phyloP scores from a whole-genome alignment of 164 flowering plant genomes.

The grape (Vitis vinifera) region DNA sequence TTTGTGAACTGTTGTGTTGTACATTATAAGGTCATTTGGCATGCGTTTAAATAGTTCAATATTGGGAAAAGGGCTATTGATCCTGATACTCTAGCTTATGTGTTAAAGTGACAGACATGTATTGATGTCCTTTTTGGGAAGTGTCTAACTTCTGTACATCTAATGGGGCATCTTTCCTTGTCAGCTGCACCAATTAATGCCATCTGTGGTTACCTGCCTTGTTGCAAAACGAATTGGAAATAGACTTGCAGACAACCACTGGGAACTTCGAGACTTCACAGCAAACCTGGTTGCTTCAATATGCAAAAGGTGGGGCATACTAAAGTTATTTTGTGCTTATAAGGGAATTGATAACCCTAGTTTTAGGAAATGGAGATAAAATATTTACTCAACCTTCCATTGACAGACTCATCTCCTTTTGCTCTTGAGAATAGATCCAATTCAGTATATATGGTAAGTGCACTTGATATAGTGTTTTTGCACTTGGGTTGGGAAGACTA shows the following conservation, averaged over 20 bases:
- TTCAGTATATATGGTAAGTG: background rate
- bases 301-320: conserved; percentile 71
- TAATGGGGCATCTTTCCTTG: conserved; percentile 17
- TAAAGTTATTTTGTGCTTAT: background rate
- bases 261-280: conserved; percentile 89
- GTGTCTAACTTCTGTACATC: conserved; percentile 2
- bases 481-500: background rate
- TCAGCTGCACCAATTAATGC: conserved; percentile 97
- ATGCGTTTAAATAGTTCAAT: no score
- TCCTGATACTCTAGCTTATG: background rate
- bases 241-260: conserved; percentile 81
- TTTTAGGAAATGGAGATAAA: background rate
- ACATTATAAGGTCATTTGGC: no score
- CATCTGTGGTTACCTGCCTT: conserved; percentile 90
- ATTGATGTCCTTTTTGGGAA: background rate
- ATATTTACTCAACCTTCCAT: background rate
- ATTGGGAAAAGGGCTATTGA: background rate
- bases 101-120: background rate
- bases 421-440: background rate
- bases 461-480: background rate
- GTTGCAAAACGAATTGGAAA: conserved; percentile 85
- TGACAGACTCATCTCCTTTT: background rate
- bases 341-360: background rate
- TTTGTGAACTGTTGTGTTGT: no score
- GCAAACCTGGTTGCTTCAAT: conserved; percentile 80